Conservation (phyloP, 129 eudicot genomes). For the Erigeron canadensis region DNA sequence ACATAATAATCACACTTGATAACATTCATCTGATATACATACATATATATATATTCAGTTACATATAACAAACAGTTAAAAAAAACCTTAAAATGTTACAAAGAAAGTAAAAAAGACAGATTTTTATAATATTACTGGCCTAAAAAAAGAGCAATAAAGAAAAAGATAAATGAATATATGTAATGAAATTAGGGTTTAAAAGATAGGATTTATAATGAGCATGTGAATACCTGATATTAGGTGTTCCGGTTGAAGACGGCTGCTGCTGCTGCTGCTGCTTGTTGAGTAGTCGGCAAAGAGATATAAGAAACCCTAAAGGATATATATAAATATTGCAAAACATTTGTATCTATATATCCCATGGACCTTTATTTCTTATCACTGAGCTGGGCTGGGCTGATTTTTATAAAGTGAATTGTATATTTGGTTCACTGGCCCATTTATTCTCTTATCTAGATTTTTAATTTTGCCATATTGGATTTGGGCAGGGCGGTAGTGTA, state of each 20-base stretch:
- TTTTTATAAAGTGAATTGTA: too few species aligned
- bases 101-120: too few species aligned
- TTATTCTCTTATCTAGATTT: too few species aligned
- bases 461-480: too few species aligned
- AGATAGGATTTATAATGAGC: not conserved
- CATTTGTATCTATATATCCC: conserved; percentile 5
- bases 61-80: too few species aligned
- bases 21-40: too few species aligned
- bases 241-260: conserved; percentile 22
- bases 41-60: too few species aligned
- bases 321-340: not conserved
- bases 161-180: not conserved
- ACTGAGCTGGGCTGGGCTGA: not conserved
- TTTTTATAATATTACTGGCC: not conserved
- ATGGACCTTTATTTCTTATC: too few species aligned
- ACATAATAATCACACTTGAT: too few species aligned
- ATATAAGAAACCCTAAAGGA: conserved; percentile 23
- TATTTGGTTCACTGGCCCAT: too few species aligned
- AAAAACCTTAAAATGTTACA: too few species aligned
- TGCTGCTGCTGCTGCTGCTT: conserved; percentile 23
- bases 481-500: too few species aligned
- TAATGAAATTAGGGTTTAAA: not conserved
- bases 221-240: conserved; percentile 19
- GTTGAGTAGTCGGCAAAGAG: conserved; percentile 1
- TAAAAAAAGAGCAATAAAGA: not conserved